These are phyloP conservation scores for Puccinia horiana DNA, from an alignment of 1,284 basidiomycete species.

Conservation along the genomic window DNA sequence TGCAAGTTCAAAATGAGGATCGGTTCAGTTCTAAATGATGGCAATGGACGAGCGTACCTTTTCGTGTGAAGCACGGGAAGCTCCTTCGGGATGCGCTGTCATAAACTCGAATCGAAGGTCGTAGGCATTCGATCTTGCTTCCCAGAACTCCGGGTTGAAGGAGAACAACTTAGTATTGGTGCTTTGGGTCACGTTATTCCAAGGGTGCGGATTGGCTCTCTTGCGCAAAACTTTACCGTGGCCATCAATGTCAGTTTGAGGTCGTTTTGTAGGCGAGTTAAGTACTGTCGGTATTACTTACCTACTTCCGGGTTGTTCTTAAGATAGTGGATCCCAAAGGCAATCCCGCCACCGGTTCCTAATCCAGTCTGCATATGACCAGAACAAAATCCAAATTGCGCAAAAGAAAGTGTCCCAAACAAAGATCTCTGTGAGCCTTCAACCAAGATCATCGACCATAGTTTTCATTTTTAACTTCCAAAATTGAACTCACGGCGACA, in stretches of 20 bases:
- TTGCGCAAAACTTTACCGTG: conserved; percentile 50
- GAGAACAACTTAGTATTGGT: conserved; percentile 56
- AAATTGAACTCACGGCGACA: conserved; percentile 50
- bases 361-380: conserved; percentile 50
- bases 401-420: neutral
- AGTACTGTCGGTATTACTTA: neutral
- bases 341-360: conserved; percentile 54
- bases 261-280: conserved; percentile 39
- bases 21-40: neutral
- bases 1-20: neutral
- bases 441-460: neutral
- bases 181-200: conserved; percentile 55
- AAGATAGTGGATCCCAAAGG: conserved; percentile 55
- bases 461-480: conserved; percentile 14
- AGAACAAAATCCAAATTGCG: conserved; percentile 24
- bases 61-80: neutral
- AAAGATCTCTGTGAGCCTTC: conserved; percentile 9
- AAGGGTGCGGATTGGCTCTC: conserved; percentile 53
- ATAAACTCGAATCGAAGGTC: conserved; percentile 55
- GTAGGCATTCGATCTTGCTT: conserved; percentile 51
- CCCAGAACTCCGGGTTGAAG: conserved; percentile 55
- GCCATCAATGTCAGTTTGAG: neutral
- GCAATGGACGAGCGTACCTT: neutral
- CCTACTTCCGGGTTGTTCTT: conserved; percentile 51
- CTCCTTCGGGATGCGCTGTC: conserved; percentile 20